Conservation (phyloP, 345 rosid species). For the Psidium guajava region DNA sequence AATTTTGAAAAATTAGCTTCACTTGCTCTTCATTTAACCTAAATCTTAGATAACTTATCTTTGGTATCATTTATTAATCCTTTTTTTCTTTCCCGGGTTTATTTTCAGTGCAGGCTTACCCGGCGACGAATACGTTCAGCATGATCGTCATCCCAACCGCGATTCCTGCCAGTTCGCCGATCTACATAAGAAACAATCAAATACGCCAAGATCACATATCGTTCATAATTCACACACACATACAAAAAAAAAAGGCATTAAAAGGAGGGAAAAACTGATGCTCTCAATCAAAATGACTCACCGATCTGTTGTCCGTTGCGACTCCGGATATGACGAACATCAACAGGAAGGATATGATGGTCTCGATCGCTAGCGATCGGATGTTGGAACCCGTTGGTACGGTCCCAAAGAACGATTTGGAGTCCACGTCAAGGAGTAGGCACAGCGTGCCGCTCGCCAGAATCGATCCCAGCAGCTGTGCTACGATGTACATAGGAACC, state of each 20-base stretch:
- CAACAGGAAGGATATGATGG: conserved; percentile 35
- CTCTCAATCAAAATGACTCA: not conserved
- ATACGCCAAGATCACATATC: no score
- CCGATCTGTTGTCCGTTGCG: conserved; percentile 33
- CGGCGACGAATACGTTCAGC: conserved; percentile 39
- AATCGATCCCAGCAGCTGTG: conserved; percentile 31
- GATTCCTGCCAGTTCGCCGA: conserved; percentile 32
- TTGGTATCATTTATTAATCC: no score
- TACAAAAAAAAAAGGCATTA: not conserved
- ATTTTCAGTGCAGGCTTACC: conserved; percentile 7
- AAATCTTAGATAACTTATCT: not conserved
- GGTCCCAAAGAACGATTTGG: conserved; percentile 28
- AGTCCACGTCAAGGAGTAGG: conserved; percentile 10
- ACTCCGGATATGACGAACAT: conserved; percentile 48
- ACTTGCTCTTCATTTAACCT: not conserved
- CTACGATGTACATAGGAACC: conserved; percentile 34
- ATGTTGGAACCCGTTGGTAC: conserved; percentile 27
- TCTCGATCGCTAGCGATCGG: conserved; percentile 31
- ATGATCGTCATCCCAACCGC: conserved; percentile 47
- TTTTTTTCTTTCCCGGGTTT: not conserved
- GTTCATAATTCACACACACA: not conserved
- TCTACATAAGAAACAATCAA: conserved; percentile 2
- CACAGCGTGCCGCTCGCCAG: conserved; percentile 32
- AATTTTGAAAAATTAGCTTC: no score
- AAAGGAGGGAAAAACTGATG: not conserved